These are phyloP conservation scores for Gamarada debralockiae DNA, from an alignment of 495 filamentous ascomycete genomes.

Conservation along the genomic window DNA sequence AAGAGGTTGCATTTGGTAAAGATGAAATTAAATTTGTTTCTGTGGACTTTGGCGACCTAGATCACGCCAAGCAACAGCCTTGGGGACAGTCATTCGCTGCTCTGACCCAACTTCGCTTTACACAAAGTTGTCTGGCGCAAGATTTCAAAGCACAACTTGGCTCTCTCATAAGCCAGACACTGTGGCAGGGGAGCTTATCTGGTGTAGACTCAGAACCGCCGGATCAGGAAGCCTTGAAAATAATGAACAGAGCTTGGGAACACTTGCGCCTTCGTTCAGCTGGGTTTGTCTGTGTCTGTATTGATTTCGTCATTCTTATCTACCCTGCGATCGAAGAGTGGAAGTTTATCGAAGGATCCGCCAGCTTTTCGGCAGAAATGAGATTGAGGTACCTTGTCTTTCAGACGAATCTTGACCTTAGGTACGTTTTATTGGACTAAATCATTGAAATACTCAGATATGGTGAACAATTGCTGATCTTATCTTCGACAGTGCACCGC, in stretches of 20 bases:
- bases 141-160: slow-evolving; percentile 13
- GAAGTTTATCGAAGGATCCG: slow-evolving; percentile 10
- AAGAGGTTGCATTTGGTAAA: slow-evolving; percentile 18
- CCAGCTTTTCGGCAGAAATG: not conserved
- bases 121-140: slow-evolving; percentile 19
- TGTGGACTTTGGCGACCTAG: slow-evolving; percentile 10
- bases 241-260: slow-evolving; percentile 5
- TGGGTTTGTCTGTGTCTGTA: slow-evolving; percentile 6
- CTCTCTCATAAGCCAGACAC: not conserved
- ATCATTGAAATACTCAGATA: no score
- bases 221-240: not conserved
- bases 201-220: not conserved
- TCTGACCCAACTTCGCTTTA: slow-evolving; percentile 8
- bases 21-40: slow-evolving; percentile 5
- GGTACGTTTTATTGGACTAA: no score
- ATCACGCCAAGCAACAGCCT: not conserved
- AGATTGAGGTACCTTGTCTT: slow-evolving; percentile 23
- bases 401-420: not conserved
- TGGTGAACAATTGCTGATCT: no score
- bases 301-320: slow-evolving; percentile 10
- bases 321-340: slow-evolving; percentile 19
- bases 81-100: slow-evolving; percentile 8
- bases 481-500: no score
- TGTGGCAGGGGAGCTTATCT: slow-evolving; percentile 13
- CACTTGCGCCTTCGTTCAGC: slow-evolving; percentile 6